Evolutionary conservation across 164 flowering plant genomes (phyloP), one percentile per base, ranked within the genome.

Genomic region (Taxillus chinensis): DNA sequence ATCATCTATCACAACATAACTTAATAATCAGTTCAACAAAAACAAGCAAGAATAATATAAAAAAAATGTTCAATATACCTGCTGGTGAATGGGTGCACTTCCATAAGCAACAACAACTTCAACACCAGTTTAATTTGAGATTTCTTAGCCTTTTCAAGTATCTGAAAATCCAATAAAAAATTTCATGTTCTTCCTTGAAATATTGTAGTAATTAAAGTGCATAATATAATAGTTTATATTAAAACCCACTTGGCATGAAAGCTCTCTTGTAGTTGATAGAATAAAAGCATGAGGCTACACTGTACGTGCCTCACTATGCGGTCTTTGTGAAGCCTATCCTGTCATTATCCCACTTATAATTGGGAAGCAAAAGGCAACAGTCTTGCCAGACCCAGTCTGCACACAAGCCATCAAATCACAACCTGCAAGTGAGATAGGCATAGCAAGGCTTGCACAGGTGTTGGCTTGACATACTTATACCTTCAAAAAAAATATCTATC

Each of bases 11-110:
- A 27, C 27, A 27, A 27, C 27, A 27, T 27, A 27, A 27, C 27
- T 27, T 27, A 27, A 27, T 27, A 27, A 27, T 27, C 27, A 27
- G 27, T 27, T 0, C 27, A 27, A 27, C 27, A 2, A 27, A 27
- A 27, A 27, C 27, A 27, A 27, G 2, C 27, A 27, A 27, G 27
- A 27, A 27, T 27, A 27, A 2, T 27, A 0, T 27, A 27, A 2
- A 27, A 27, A 27, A 27, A 27, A 27, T 27, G 27, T 27, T 27
- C 27, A 27, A 27, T 27, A 27, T 27, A 63, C 66, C 66, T 63
- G 66, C 45, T 63, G 66, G 40, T 43, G 41, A 41, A 63, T 52
- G 13, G 66, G 66, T 10, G 66, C 59, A 53, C 66, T 59, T 41
- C 49, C 66, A 63, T 63, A 63, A 14, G 56, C 59, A 54, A 54